Percentiles rank a stretch among this genome's conserved stretches.
These are phyloP conservation scores for Candida tibetensis DNA, from an alignment of 805 yeast species.

Conservation along the genomic window DNA sequence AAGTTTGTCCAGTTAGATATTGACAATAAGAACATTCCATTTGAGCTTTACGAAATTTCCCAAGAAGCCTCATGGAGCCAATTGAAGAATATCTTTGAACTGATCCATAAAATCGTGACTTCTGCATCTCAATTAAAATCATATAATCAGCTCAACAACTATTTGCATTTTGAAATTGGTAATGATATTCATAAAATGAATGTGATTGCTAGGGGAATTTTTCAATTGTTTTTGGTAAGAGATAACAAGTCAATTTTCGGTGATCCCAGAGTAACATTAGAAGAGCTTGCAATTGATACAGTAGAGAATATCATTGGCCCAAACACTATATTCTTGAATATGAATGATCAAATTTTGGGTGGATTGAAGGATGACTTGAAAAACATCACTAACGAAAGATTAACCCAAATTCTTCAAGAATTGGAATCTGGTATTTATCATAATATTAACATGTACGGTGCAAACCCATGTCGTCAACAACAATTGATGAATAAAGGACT, in stretches of 20 bases:
- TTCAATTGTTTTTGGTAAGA: slow-evolving; percentile 59
- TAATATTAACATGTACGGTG: slow-evolving; percentile 25
- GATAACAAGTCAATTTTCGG: slow-evolving; percentile 64
- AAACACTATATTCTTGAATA: slow-evolving; percentile 27
- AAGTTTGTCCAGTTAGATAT: slow-evolving; percentile 35
- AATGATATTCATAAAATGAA: slow-evolving; percentile 26
- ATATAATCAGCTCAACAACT: slow-evolving; percentile 25
- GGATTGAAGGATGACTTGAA: slow-evolving; percentile 7
- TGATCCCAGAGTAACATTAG: slow-evolving; percentile 29
- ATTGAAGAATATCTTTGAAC: slow-evolving; percentile 18
- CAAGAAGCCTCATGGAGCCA: slow-evolving; percentile 19
- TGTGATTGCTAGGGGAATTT: slow-evolving; percentile 58
- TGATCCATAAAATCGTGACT: slow-evolving; percentile 18
- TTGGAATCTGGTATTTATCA: slow-evolving; percentile 43
- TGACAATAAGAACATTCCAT: slow-evolving; percentile 38
- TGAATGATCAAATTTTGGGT: slow-evolving; percentile 12
- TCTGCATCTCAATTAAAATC: slow-evolving; percentile 17
- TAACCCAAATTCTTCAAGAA: slow-evolving; percentile 26
- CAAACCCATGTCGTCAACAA: slow-evolving; percentile 80
- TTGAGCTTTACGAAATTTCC: slow-evolving; percentile 24
- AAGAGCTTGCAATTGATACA: slow-evolving; percentile 27
- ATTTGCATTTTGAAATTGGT: slow-evolving; percentile 27
- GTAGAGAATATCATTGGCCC: slow-evolving; percentile 44
- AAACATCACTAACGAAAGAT: slow-evolving; percentile 1
- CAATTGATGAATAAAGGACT: slow-evolving; percentile 60